A percentile compares a stretch with the other conserved stretches of the same genome.
phyloP scores from a whole-genome alignment of 306 rosid genomes.

The Citrullus colocynthis region DNA sequence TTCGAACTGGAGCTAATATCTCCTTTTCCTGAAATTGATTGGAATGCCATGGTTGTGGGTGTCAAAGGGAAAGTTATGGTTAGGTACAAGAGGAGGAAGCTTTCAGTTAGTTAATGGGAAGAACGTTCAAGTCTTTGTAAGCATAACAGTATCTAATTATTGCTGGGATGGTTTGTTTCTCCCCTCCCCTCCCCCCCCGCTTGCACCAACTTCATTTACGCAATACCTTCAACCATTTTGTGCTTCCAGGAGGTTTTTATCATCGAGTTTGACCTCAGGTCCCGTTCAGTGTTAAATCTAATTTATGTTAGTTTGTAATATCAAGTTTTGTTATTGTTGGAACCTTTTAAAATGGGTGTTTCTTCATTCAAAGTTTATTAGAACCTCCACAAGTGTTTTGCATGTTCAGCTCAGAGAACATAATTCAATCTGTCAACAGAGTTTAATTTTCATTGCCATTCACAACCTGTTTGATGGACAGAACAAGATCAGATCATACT shows the following conservation, averaged over 20 bases:
- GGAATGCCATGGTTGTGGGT: slow-evolving; percentile 99
- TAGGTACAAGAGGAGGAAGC: slow-evolving; percentile 67
- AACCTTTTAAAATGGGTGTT: background rate
- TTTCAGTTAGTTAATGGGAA: slow-evolving; percentile 26
- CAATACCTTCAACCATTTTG: background rate
- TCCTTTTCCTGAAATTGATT: slow-evolving; percentile 86
- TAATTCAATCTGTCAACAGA: background rate
- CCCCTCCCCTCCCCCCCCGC: background rate
- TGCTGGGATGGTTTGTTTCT: background rate
- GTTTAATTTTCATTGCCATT: background rate
- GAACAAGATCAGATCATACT: background rate
- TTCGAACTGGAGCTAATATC: slow-evolving; percentile 78
- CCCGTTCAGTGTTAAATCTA: background rate
- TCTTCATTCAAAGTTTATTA: background rate
- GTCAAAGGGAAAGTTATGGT: slow-evolving; percentile 95
- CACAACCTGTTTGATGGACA: background rate
- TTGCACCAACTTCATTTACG: background rate
- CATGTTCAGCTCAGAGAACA: background rate
- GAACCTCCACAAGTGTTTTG: background rate
- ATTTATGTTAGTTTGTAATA: background rate
- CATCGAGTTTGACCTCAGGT: background rate
- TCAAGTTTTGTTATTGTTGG: slow-evolving; percentile 5
- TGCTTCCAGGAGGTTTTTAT: slow-evolving; percentile 1
- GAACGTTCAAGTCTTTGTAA: background rate
- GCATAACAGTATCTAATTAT: background rate